Base-by-base conservation (phyloP, 768 basidiomycete species). In the Trichaptum fuscoviolaceum region DNA sequence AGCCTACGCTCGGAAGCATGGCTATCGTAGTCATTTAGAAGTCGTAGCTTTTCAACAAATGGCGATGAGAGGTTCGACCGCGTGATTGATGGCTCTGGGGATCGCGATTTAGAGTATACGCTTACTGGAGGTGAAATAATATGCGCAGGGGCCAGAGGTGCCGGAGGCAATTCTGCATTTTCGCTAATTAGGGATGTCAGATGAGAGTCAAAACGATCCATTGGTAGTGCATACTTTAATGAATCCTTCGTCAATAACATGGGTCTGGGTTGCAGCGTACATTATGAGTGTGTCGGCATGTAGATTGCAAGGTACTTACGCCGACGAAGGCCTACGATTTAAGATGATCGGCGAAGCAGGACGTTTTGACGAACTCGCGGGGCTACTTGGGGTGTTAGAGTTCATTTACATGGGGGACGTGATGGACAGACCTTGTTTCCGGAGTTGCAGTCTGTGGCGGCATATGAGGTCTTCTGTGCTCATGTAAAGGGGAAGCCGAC, bases 91-190 rank as follows among this genome's bases (percentile, higher is more conserved):
- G 59, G 24, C 30, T 61, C 59, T 25, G 59, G 59, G 9, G 59
- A 61, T 34, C 24, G 25, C 25, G 59, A 61, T 61, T 25, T 61
- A 25, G 59, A 61, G 24, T 61, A 34, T 34, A 34, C 30, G 59
- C 59, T 61, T 34, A 61, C 30, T 12, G 59, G 59, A 17, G 59
- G 59, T 25, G 59, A 61, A 25, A 61, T 61, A 5, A 61, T 61
- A 34, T 61, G 59, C 25, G 59, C 59, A 24, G 59, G 59, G 24
- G 59, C 59, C 10, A 61, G 59, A 61, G 59, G 25, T 9, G 59
- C 30, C 24, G 30, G 59, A 34, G 59, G 30, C 30, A 9, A 25
- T 61, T 61, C 59, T 25, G 59, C 25, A 4, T 61, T 61, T 2
- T 2, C 23, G 25, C 59, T 61, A 3, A 52, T 12, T 12, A 20